These are phyloP conservation scores for Calonectria henricotiae DNA, from an alignment of 2,329 filamentous ascomycete genomes.

Conservation along the genomic window DNA sequence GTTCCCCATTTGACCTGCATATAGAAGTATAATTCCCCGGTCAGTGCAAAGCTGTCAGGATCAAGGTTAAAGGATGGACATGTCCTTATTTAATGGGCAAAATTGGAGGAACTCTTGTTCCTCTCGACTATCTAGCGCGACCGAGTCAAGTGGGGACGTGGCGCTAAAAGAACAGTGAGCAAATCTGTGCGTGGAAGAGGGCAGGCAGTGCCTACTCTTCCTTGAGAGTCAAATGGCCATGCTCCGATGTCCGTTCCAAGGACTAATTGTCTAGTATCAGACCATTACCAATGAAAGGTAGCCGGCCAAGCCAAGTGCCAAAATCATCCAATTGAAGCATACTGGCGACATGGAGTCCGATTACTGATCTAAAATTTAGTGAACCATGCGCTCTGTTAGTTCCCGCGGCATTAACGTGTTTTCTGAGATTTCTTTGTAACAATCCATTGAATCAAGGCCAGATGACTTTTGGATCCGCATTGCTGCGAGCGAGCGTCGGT, in stretches of 20 bases:
- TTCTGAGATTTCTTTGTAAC: neutral
- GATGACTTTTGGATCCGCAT: neutral
- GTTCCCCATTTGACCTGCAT: constrained; percentile 2
- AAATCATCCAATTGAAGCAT: neutral
- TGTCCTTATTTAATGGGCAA: constrained; percentile 9
- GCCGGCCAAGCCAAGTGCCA: neutral
- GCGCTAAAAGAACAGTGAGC: neutral
- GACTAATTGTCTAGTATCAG: neutral
- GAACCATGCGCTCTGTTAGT: neutral
- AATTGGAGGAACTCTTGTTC: constrained; percentile 3
- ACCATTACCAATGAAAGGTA: neutral
- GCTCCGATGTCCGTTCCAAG: neutral
- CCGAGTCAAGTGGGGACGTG: neutral
- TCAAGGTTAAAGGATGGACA: neutral
- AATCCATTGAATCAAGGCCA: neutral
- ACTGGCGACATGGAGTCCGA: neutral
- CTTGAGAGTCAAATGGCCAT: neutral
- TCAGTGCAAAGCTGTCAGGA: neutral
- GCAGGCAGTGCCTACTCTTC: neutral
- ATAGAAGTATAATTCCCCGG: neutral
- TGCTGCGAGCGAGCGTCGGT: neutral
- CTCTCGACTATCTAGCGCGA: neutral
- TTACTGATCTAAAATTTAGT: neutral
- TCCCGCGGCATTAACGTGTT: neutral
- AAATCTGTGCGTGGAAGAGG: constrained; percentile 4